Evolutionary conservation across 2,329 filamentous ascomycete species (phyloP).

Genomic region (Uncinocarpus reesii): DNA sequence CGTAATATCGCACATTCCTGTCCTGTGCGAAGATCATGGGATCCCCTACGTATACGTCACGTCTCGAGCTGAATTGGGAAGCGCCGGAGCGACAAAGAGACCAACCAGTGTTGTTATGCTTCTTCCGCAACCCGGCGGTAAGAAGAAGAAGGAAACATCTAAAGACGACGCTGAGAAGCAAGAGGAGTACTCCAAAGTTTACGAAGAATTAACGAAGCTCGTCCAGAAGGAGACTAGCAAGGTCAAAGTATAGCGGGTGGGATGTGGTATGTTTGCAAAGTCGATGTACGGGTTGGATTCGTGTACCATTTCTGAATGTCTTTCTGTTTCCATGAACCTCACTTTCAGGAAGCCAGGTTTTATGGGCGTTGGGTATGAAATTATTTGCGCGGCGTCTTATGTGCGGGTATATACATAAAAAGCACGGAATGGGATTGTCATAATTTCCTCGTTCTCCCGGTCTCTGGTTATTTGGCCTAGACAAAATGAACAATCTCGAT

Average conservation of each 20-base stretch:
- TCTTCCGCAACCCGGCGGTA: constrained; percentile 40
- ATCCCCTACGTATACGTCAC: constrained; percentile 94
- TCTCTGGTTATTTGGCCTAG: background rate
- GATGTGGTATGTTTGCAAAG: constrained; percentile 19
- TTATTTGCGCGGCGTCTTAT: constrained; percentile 12
- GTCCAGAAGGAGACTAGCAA: constrained; percentile 49
- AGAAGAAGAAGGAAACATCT: constrained; percentile 42
- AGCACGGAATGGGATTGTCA: constrained; percentile 9
- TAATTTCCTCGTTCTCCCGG: background rate
- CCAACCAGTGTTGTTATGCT: constrained; percentile 95
- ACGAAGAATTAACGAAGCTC: constrained; percentile 48
- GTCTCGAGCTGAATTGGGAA: constrained; percentile 84
- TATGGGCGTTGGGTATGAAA: constrained; percentile 4
- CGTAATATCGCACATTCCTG: constrained; percentile 94
- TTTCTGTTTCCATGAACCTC: constrained; percentile 12
- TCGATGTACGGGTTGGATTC: background rate
- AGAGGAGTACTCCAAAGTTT: constrained; percentile 44
- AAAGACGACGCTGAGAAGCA: constrained; percentile 37
- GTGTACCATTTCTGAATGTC: constrained; percentile 21
- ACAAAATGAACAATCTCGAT: no score
- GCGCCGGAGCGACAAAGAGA: constrained; percentile 86
- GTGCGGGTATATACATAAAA: constrained; percentile 14
- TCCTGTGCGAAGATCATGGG: constrained; percentile 96
- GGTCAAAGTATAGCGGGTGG: constrained; percentile 40
- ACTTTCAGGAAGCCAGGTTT: constrained; percentile 14